Conservation (phyloP, 352 stramenopile genomes). For the Elongisporangium senticosum region DNA sequence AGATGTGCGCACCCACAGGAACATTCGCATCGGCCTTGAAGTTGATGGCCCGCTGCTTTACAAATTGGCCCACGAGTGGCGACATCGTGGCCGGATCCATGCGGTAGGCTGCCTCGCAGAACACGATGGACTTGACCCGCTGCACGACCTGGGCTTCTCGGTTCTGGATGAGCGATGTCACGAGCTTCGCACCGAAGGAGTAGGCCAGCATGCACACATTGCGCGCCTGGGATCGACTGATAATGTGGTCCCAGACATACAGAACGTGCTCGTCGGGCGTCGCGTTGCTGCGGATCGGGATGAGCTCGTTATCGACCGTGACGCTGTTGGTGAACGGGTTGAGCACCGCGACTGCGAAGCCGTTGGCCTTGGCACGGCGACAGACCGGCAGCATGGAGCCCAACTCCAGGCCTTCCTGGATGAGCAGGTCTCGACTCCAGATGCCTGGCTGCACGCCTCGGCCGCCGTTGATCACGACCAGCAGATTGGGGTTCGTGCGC, state of each 20-base stretch:
- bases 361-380: constrained; percentile 30
- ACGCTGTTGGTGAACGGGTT: constrained; percentile 77
- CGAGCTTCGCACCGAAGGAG: constrained; percentile 63
- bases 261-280: constrained; percentile 64
- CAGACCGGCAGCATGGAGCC: constrained; percentile 76
- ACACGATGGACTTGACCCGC: constrained; percentile 55
- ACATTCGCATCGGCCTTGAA: constrained; percentile 57
- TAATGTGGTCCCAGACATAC: constrained; percentile 75
- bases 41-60: constrained; percentile 62
- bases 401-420: constrained; percentile 69
- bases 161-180: constrained; percentile 60
- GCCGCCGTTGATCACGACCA: constrained; percentile 69
- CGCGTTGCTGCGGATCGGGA: constrained; percentile 52
- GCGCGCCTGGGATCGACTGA: constrained; percentile 45
- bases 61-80: constrained; percentile 50
- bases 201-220: constrained; percentile 68
- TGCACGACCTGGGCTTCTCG: constrained; percentile 50
- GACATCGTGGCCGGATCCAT: constrained; percentile 47
- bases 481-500: constrained; percentile 45
- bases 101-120: constrained; percentile 58
- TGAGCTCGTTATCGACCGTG: constrained; percentile 42
- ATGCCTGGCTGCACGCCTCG: constrained; percentile 66
- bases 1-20: constrained; percentile 41
- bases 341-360: constrained; percentile 54
- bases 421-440: constrained; percentile 71